phyloP scores from a whole-genome alignment of 1,284 basidiomycete genomes.

The Vanrija humicola region DNA sequence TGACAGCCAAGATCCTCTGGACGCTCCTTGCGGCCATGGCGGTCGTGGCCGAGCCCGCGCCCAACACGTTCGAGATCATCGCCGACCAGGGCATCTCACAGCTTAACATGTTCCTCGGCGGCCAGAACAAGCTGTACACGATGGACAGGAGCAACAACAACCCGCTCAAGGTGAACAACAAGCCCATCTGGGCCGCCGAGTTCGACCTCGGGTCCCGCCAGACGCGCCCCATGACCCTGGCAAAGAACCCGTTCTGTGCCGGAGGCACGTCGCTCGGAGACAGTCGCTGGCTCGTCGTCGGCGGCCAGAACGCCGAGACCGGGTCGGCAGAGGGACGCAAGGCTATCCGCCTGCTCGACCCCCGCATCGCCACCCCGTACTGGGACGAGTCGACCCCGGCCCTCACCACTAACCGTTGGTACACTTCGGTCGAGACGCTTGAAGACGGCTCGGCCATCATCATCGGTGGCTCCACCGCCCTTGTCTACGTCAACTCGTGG shows the following conservation, averaged over 20 bases:
- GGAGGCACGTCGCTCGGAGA: slow-evolving; percentile 53
- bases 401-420: slow-evolving; percentile 82
- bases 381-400: slow-evolving; percentile 54
- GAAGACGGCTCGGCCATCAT: slow-evolving; percentile 54
- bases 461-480: slow-evolving; percentile 50
- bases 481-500: slow-evolving; percentile 61
- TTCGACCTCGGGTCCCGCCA: slow-evolving; percentile 51
- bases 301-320: slow-evolving; percentile 68
- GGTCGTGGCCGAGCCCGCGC: too few species aligned
- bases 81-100: not conserved
- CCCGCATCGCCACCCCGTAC: slow-evolving; percentile 62
- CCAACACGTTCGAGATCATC: not conserved
- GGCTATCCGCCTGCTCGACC: slow-evolving; percentile 62
- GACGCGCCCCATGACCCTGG: slow-evolving; percentile 60
- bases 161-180: slow-evolving; percentile 22
- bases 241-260: slow-evolving; percentile 67
- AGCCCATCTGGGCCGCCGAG: slow-evolving; percentile 51
- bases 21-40: too few species aligned
- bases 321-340: slow-evolving; percentile 53
- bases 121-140: slow-evolving; percentile 51
- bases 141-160: slow-evolving; percentile 44
- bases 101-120: slow-evolving; percentile 46
- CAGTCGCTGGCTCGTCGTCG: slow-evolving; percentile 53
- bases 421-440: slow-evolving; percentile 59
- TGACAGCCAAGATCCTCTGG: too few species aligned